A percentile compares a stretch with the other conserved stretches of the same genome.
Conservation (phyloP, 208 protist genomes). For the Leishmania mexicana region DNA sequence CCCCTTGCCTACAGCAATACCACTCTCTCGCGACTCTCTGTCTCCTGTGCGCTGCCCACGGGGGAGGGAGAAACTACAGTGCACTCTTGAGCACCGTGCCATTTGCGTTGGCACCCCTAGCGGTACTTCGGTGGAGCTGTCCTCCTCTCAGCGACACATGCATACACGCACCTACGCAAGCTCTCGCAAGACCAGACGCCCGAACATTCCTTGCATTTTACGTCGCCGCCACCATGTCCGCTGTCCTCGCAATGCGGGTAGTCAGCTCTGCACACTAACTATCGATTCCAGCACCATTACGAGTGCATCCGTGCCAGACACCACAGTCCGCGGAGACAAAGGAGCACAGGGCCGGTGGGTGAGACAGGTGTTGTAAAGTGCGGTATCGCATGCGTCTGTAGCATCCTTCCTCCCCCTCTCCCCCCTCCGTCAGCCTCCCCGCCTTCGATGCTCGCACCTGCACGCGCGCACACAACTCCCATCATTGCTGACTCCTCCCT, state of each 20-base stretch:
- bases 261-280: background rate
- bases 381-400: background rate
- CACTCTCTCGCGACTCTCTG: background rate
- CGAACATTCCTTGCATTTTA: background rate
- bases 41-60: background rate
- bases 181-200: background rate
- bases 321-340: background rate
- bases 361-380: background rate
- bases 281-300: background rate
- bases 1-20: background rate
- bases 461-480: background rate
- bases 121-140: background rate
- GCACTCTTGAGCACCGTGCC: background rate
- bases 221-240: background rate
- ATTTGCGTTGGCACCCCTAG: background rate
- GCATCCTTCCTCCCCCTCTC: background rate
- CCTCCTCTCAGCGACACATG: background rate
- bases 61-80: background rate
- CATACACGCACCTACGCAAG: background rate
- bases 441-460: background rate
- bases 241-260: background rate
- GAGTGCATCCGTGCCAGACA: background rate
- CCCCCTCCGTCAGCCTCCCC: background rate
- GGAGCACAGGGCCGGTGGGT: background rate
- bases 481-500: background rate